Percentiles rank a stretch among this genome's conserved stretches.
Evolutionary conservation across 2,329 filamentous ascomycete genomes (phyloP).

Genomic region (Cytospora chrysosperma): DNA sequence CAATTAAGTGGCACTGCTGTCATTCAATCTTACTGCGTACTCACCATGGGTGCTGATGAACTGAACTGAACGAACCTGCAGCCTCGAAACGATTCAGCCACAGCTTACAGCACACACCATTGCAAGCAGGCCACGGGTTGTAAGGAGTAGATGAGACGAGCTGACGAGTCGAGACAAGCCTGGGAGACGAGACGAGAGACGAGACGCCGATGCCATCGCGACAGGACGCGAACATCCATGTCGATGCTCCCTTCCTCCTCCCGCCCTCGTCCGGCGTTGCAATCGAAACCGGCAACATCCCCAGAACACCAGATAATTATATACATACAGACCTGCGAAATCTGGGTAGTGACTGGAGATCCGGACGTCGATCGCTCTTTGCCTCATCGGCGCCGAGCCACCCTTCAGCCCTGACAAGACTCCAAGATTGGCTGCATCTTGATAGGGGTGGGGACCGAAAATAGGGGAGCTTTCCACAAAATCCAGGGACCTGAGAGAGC

Average conservation of each 20-base stretch:
- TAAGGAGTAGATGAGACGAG: neutral
- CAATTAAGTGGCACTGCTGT: neutral
- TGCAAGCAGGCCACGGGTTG: too few relatives aligned
- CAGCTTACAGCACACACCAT: neutral
- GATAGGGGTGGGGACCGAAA: slow-evolving; percentile 12
- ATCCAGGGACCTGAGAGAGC: slow-evolving; percentile 15
- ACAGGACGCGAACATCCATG: neutral
- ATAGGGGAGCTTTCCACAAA: slow-evolving; percentile 16
- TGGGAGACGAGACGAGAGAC: neutral
- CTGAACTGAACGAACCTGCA: neutral
- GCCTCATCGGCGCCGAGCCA: slow-evolving; percentile 14
- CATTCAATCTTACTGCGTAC: too few relatives aligned
- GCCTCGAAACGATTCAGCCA: neutral
- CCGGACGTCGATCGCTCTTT: slow-evolving; percentile 15
- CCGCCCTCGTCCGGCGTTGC: neutral
- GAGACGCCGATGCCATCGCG: neutral
- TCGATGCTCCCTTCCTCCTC: neutral
- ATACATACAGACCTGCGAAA: neutral
- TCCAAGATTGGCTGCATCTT: slow-evolving; percentile 9
- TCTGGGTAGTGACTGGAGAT: slow-evolving; percentile 12
- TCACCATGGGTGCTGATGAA: too few relatives aligned
- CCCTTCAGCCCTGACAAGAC: slow-evolving; percentile 4
- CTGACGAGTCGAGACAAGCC: neutral
- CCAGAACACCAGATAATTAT: too few relatives aligned
- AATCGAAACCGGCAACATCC: neutral